Conservation (phyloP, 164 flowering plant species). For the Stephania cephalantha region DNA sequence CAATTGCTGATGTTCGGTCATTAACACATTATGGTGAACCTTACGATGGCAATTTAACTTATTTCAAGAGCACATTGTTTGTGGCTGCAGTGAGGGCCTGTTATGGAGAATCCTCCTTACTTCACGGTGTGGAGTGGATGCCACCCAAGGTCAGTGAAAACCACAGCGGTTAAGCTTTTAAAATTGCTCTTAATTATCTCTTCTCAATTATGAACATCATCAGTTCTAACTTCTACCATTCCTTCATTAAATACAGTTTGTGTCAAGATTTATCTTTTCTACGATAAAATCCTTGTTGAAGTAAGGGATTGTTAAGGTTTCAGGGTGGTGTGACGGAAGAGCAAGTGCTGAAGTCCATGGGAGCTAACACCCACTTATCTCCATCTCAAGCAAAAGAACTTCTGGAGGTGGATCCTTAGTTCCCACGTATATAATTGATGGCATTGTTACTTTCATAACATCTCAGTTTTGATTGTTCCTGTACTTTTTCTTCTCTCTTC, state of each 20-base stretch:
- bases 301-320: constrained; percentile 22
- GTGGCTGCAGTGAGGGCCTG: constrained; percentile 98
- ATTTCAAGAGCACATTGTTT: constrained; percentile 85
- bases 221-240: neutral
- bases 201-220: neutral
- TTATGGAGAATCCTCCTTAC: constrained; percentile 89
- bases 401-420: constrained; percentile 62
- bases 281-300: constrained; percentile 16
- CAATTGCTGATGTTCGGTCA: constrained; percentile 86
- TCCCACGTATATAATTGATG: neutral
- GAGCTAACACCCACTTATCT: constrained; percentile 75
- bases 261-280: neutral
- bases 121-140: constrained; percentile 99
- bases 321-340: constrained; percentile 98
- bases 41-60: constrained; percentile 95
- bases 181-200: too few species aligned
- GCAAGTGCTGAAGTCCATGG: constrained; percentile 95
- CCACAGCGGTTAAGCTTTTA: neutral
- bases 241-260: neutral
- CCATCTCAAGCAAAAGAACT: constrained; percentile 70
- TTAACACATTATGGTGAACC: constrained; percentile 99
- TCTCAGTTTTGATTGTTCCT: neutral
- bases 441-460: constrained; percentile 4
- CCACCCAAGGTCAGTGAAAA: constrained; percentile 78
- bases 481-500: constrained; percentile 16